Base-by-base conservation (phyloP, 129 eudicot species). In the Glebionis coronaria region DNA sequence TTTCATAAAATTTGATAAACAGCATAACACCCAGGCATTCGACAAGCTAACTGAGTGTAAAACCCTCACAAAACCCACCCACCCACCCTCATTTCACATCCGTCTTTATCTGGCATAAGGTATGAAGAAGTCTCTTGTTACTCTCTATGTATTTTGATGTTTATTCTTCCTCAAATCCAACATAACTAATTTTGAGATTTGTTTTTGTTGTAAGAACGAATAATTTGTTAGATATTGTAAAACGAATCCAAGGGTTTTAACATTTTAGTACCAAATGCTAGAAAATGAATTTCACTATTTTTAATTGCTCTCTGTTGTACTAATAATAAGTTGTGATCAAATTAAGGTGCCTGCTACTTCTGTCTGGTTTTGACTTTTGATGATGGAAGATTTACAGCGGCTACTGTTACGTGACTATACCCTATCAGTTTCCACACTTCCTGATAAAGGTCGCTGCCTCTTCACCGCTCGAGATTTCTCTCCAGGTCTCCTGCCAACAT, bases 401-500 rank as follows among this genome's bases (percentile, higher is more conserved):
- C 83, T 73, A 28, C 54, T 89, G 44, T 23, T 11, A 19, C 58
- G 29, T 68, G 78, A 84, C 3, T 67, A 58, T 40, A 82, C 85
- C 10, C 65, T 94, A 35, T 46, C 79, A 8, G 71, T 79, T 55
- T 79, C 85, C 25, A 61, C 61, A 16, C 69, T 80, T 47, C 88
- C 88, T 3, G 82, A 79, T 4, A 86, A 85, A 79, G 99, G 99
- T 59, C 88, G 99, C 72, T 84, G 90, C 73, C 97, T 94, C 64
- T 77, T 89, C 84, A 65, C 94, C 75, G 28, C 84, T 42, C 81
- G 83, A 23, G 92, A 89, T 57, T 87, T 84, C 68, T 81, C 78
- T 76, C 90, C 95, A 81, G 99, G 2, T 56, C 38, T 56, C 13
- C 21, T 55, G 35, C 18, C 40, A 35, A 35, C 42, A 6, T 35